These are phyloP conservation scores for Capsicum rhomboideum DNA, from an alignment of 257 asterid genomes.

Conservation along the genomic window DNA sequence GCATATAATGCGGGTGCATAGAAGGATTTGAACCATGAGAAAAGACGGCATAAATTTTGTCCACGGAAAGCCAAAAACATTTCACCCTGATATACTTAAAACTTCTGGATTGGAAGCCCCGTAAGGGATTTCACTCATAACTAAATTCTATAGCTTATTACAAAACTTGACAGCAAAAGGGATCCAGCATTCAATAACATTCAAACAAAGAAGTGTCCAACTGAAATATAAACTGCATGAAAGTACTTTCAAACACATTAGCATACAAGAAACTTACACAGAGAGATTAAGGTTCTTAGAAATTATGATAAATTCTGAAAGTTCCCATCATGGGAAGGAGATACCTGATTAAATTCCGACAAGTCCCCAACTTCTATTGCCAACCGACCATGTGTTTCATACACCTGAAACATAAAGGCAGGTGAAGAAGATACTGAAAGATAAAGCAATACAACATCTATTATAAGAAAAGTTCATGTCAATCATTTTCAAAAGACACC, in stretches of 20 bases:
- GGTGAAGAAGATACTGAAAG: background rate
- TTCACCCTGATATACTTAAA: background rate
- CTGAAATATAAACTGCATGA: background rate
- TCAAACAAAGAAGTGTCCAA: background rate
- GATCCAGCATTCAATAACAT: background rate
- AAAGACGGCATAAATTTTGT: background rate
- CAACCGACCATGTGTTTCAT: constrained; percentile 95
- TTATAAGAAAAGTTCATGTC: background rate
- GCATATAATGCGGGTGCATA: background rate
- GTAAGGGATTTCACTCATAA: background rate
- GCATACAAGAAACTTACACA: background rate
- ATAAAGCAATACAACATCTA: background rate
- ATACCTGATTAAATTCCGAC: constrained; percentile 93
- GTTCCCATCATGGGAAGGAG: constrained; percentile 4
- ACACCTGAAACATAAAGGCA: constrained; percentile 54
- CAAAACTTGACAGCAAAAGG: background rate
- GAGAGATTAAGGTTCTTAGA: background rate
- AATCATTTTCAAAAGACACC: background rate
- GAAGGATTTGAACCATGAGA: background rate
- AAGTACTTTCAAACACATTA: background rate
- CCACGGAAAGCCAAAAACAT: background rate
- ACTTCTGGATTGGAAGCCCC: background rate
- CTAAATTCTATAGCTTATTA: background rate
- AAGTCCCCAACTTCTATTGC: constrained; percentile 93
- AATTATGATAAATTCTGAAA: background rate